A percentile compares a stretch with the other conserved stretches of the same genome.
Evolutionary conservation across 306 rosid genomes (phyloP).

Genomic region (Corylus heterophylla): DNA sequence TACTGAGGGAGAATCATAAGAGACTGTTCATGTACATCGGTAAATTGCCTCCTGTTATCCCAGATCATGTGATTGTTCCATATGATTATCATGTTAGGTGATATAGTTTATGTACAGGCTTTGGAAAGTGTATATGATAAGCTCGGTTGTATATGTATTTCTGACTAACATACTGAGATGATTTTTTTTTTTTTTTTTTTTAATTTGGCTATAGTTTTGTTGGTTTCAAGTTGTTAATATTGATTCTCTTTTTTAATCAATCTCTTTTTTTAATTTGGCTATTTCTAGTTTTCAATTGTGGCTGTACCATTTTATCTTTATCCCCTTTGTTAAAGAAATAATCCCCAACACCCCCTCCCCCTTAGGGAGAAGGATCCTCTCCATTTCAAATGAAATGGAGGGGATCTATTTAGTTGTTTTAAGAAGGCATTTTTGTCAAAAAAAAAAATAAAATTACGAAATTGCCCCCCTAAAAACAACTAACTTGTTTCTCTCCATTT

Average conservation of each 20-base stretch:
- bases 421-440: too few relatives aligned
- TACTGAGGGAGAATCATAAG: slow-evolving; percentile 65
- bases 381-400: too few relatives aligned
- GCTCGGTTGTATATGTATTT: slow-evolving; percentile 35
- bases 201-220: slow-evolving; percentile 14
- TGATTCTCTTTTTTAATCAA: background rate
- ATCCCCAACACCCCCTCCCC: too few relatives aligned
- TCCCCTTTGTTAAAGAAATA: too few relatives aligned
- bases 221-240: slow-evolving; percentile 20
- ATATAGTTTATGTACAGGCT: slow-evolving; percentile 28
- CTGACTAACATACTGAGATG: slow-evolving; percentile 13
- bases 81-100: slow-evolving; percentile 62
- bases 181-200: background rate
- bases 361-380: too few relatives aligned
- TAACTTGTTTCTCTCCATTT: too few relatives aligned
- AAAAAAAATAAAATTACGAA: too few relatives aligned
- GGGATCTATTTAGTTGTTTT: too few relatives aligned
- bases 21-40: slow-evolving; percentile 73
- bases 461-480: too few relatives aligned
- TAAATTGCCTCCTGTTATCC: slow-evolving; percentile 64
- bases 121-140: slow-evolving; percentile 19
- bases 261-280: too few relatives aligned
- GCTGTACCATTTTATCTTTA: too few relatives aligned
- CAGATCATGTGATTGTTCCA: slow-evolving; percentile 54
- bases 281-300: background rate